Evolutionary conservation across 2,329 filamentous ascomycete species (phyloP).

Genomic region (Iodosphaeria phyllophila): DNA sequence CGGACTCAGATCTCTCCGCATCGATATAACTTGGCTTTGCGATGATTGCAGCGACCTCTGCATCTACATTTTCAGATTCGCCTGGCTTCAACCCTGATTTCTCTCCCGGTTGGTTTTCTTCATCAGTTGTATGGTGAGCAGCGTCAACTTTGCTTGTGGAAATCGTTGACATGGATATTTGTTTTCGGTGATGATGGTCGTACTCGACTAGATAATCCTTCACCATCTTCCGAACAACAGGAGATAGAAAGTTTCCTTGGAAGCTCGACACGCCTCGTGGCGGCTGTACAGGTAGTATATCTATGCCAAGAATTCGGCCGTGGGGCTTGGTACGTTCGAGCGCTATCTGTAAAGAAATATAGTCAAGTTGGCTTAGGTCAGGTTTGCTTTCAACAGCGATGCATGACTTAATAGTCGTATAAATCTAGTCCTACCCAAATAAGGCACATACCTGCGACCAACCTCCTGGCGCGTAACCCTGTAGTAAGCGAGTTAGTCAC

Average conservation of each 20-base stretch:
- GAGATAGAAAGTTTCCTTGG: conserved; percentile 80
- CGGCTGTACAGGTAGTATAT: conserved; percentile 82
- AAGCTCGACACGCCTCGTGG: conserved; percentile 85
- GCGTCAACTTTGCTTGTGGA: too few species aligned
- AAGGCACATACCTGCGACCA: conserved; percentile 43
- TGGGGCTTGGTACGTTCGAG: conserved; percentile 56
- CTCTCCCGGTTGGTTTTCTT: too few species aligned
- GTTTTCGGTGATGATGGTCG: conserved; percentile 7
- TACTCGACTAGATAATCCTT: conserved; percentile 51
- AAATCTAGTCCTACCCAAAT: conserved; percentile 5
- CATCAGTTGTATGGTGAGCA: too few species aligned
- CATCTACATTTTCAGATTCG: conserved; percentile 4
- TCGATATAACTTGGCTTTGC: conserved; percentile 45
- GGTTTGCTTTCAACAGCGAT: too few species aligned
- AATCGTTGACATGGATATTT: conserved; percentile 2
- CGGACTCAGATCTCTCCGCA: conserved; percentile 31
- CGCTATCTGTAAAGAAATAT: conserved; percentile 55
- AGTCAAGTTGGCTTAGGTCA: too few species aligned
- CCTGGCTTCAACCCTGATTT: not conserved
- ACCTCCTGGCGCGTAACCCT: conserved; percentile 61
- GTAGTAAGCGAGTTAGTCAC: conserved; percentile 1
- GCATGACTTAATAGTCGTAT: too few species aligned
- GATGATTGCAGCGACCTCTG: conserved; percentile 9
- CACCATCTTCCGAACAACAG: conserved; percentile 55
- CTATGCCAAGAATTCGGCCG: conserved; percentile 75